Evolutionary conservation across 2,329 filamentous ascomycete species (phyloP).

Genomic region (Diplocarpon mali): DNA sequence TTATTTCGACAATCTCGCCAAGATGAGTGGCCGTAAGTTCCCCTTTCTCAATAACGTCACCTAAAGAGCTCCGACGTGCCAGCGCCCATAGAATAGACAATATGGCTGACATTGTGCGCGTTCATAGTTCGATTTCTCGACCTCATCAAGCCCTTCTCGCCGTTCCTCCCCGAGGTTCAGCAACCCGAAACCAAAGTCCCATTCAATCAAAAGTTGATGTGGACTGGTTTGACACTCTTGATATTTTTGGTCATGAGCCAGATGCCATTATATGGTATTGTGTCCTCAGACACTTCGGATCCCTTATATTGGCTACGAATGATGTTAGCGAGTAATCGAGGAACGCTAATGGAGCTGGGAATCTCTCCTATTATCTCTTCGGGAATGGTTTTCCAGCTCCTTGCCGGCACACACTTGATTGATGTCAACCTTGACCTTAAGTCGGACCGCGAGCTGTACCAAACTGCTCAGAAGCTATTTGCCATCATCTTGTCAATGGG

Average conservation of each 20-base stretch:
- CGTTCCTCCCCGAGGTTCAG: slow-evolving; percentile 98
- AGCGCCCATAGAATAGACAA: slow-evolving; percentile 10
- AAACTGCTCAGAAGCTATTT: slow-evolving; percentile 98
- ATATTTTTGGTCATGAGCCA: slow-evolving; percentile 99
- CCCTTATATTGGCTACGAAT: slow-evolving; percentile 99
- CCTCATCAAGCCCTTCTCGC: slow-evolving; percentile 98
- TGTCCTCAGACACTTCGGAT: slow-evolving; percentile 96
- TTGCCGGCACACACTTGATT: slow-evolving; percentile 98
- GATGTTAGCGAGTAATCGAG: slow-evolving; percentile 98
- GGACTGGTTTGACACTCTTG: slow-evolving; percentile 85
- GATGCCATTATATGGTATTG: slow-evolving; percentile 98
- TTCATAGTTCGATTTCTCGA: slow-evolving; percentile 90
- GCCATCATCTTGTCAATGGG: slow-evolving; percentile 96
- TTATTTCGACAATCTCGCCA: slow-evolving; percentile 28
- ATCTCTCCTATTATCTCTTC: slow-evolving; percentile 99
- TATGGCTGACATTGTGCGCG: slow-evolving; percentile 20
- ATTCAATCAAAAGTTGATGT: slow-evolving; percentile 98
- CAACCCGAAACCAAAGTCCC: slow-evolving; percentile 96
- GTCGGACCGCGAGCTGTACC: slow-evolving; percentile 98
- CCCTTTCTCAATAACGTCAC: slow-evolving; percentile 9
- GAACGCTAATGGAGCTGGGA: slow-evolving; percentile 91
- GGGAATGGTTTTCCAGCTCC: slow-evolving; percentile 99
- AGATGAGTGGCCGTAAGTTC: slow-evolving; percentile 33
- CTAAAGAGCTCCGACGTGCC: slow-evolving; percentile 9
- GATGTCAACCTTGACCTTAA: slow-evolving; percentile 99